Conservation (phyloP, 2,329 filamentous ascomycete genomes). For the Pseudogymnoascus sp. region DNA sequence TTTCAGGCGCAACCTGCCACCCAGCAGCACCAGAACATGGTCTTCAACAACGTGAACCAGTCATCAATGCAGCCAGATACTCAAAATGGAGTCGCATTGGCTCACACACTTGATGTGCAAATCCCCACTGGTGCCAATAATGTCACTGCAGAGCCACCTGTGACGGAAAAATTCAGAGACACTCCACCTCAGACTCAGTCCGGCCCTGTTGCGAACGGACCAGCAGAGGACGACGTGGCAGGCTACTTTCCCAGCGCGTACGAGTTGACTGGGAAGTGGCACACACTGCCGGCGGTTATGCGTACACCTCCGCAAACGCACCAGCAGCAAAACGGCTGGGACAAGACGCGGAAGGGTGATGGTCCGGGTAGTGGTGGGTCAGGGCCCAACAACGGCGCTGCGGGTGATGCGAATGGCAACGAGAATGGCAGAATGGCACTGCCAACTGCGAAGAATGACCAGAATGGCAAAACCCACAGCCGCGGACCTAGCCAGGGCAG, state of each 20-base stretch:
- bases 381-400: background rate
- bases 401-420: background rate
- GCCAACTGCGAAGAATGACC: background rate
- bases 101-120: background rate
- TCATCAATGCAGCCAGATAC: background rate
- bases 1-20: background rate
- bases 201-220: background rate
- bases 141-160: background rate
- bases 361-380: background rate
- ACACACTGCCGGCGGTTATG: background rate
- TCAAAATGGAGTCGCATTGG: background rate
- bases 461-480: background rate
- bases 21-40: background rate
- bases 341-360: background rate
- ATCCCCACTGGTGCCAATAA: background rate
- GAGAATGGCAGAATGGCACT: background rate
- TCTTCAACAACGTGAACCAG: background rate
- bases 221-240: background rate
- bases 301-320: background rate
- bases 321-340: background rate
- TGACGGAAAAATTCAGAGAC: background rate
- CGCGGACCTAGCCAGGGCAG: background rate
- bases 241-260: constrained; percentile 2
- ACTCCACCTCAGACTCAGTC: background rate
- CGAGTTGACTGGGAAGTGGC: background rate